Conservation (phyloP, 352 stramenopile genomes). For the Lagenidium giganteum region DNA sequence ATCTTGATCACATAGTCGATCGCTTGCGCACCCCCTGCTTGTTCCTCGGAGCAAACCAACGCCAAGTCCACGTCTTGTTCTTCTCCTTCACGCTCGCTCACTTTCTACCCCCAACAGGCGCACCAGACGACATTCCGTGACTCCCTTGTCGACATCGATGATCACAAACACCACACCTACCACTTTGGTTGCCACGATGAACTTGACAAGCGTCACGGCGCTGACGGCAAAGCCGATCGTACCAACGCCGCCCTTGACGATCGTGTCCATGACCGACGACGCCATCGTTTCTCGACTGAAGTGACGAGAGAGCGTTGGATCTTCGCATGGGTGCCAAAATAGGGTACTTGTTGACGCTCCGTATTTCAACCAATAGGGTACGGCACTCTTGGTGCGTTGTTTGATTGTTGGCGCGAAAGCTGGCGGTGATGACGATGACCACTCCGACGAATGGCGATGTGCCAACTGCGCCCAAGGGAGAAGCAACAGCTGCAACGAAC, state of each 20-base stretch:
- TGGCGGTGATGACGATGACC: conserved; percentile 2
- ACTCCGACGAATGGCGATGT: not conserved
- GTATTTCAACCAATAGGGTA: too few relatives aligned
- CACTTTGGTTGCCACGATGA: conserved; percentile 69
- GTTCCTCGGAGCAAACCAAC: conserved; percentile 74
- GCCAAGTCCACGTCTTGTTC: conserved; percentile 68
- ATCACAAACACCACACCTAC: conserved; percentile 21
- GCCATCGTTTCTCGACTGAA: conserved; percentile 29
- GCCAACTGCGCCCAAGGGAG: not conserved
- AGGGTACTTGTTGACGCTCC: too few relatives aligned
- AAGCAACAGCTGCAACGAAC: not conserved
- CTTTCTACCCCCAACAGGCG: conserved; percentile 35
- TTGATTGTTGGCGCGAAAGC: not conserved
- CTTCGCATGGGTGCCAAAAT: too few relatives aligned
- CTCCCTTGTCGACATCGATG: not conserved
- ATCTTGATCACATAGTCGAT: conserved; percentile 70
- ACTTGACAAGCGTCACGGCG: conserved; percentile 75
- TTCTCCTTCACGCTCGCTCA: conserved; percentile 32
- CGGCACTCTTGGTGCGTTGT: too few relatives aligned
- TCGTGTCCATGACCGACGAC: conserved; percentile 40
- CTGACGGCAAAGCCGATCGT: conserved; percentile 69
- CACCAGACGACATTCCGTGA: not conserved
- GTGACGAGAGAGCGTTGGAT: too few relatives aligned
- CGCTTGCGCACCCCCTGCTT: conserved; percentile 44
- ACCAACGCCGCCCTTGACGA: conserved; percentile 68